Conservation (phyloP, 257 asterid species). For the Jaltomata sinuosa region DNA sequence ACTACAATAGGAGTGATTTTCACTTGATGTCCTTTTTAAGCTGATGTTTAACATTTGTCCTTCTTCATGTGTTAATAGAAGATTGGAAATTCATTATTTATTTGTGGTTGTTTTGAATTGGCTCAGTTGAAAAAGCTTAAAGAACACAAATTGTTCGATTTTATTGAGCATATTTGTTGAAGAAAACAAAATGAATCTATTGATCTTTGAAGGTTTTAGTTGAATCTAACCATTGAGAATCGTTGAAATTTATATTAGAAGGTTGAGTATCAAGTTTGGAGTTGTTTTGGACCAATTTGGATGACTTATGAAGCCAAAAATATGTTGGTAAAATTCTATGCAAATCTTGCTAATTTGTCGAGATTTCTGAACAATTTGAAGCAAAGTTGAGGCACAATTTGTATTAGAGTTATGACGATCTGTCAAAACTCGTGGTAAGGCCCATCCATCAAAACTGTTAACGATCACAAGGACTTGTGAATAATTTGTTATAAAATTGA, state of each 20-base stretch:
- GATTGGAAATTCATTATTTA: not conserved
- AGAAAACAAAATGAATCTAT: not conserved
- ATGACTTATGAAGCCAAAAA: not conserved
- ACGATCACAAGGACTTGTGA: not conserved
- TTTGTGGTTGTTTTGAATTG: not conserved
- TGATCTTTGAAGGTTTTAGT: not conserved
- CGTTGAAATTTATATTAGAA: not conserved
- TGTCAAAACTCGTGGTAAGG: not conserved
- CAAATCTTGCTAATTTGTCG: too few species aligned
- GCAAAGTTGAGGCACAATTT: not conserved
- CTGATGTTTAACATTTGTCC: not conserved
- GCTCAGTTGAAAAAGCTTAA: not conserved
- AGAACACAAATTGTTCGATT: not conserved
- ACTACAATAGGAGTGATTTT: not conserved
- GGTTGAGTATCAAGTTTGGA: not conserved
- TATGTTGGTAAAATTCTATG: not conserved
- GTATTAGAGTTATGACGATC: not conserved
- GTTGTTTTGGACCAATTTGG: not conserved
- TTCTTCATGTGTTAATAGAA: too few species aligned
- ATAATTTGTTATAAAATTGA: not conserved
- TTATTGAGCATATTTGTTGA: not conserved
- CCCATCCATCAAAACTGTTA: not conserved
- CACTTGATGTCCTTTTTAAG: not conserved
- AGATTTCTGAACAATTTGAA: too few species aligned
- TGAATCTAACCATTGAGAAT: not conserved